Percentiles rank a stretch among this genome's conserved stretches.
These are phyloP conservation scores for Podosphaera leucotricha DNA, from an alignment of 2,329 filamentous ascomycete species.

Conservation along the genomic window DNA sequence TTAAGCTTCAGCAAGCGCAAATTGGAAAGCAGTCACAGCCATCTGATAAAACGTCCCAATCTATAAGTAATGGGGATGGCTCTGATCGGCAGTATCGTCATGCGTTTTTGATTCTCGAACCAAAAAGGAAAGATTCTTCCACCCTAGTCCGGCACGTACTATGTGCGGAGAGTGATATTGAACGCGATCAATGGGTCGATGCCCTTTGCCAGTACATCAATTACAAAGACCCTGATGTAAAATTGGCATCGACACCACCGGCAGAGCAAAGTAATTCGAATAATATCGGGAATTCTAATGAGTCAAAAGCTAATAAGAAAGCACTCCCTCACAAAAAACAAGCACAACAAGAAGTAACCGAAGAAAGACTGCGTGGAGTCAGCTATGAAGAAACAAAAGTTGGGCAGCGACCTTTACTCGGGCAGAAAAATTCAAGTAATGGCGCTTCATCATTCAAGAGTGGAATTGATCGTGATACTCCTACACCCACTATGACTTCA, in stretches of 20 bases:
- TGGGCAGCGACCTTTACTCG: constrained; percentile 15
- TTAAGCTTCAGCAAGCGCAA: constrained; percentile 74
- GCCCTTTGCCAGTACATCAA: constrained; percentile 77
- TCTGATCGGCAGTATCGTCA: constrained; percentile 87
- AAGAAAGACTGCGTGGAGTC: constrained; percentile 17
- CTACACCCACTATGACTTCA: background rate
- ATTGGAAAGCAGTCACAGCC: constrained; percentile 70
- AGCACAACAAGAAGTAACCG: constrained; percentile 17
- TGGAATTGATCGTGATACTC: constrained; percentile 12
- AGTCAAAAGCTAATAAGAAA: constrained; percentile 22
- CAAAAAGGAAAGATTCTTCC: constrained; percentile 82
- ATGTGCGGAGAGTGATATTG: constrained; percentile 80
- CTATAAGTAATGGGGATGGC: constrained; percentile 40
- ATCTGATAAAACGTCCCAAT: constrained; percentile 34
- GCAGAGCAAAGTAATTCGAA: constrained; percentile 19
- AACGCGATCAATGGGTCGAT: constrained; percentile 87
- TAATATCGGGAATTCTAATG: constrained; percentile 16
- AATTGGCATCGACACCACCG: constrained; percentile 17
- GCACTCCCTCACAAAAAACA: constrained; percentile 15
- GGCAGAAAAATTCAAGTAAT: constrained; percentile 11
- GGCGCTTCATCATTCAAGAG: constrained; percentile 13
- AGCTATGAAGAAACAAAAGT: constrained; percentile 18
- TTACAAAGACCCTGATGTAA: constrained; percentile 34
- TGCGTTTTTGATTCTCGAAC: constrained; percentile 82
- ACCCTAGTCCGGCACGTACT: constrained; percentile 80